These are phyloP conservation scores for Penicillium sp. DNA, from an alignment of 2,329 filamentous ascomycete genomes.

Conservation along the genomic window DNA sequence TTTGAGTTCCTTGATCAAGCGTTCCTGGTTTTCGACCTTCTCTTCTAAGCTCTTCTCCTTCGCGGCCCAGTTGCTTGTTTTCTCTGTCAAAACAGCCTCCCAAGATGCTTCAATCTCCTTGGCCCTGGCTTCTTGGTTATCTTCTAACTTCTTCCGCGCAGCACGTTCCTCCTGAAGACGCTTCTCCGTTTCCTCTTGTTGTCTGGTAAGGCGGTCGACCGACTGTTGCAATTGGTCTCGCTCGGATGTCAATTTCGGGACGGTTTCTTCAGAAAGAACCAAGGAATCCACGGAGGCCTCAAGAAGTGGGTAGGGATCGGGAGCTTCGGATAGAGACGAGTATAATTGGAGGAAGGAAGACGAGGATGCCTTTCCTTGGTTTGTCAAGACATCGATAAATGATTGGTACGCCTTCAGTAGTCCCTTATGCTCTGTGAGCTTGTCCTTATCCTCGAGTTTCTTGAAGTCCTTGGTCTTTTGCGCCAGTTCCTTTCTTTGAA, in stretches of 20 bases:
- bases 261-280: conserved; percentile 84
- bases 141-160: conserved; percentile 73
- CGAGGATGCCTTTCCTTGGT: conserved; percentile 91
- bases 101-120: conserved; percentile 90
- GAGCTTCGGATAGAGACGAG: conserved; percentile 89
- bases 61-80: conserved; percentile 92
- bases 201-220: conserved; percentile 71
- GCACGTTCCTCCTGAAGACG: conserved; percentile 76
- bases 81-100: conserved; percentile 86
- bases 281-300: conserved; percentile 96
- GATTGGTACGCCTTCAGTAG: conserved; percentile 94
- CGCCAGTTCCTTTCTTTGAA: conserved; percentile 95
- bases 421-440: conserved; percentile 84
- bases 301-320: conserved; percentile 92
- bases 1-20: conserved; percentile 89
- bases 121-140: conserved; percentile 73
- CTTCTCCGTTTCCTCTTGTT: conserved; percentile 80
- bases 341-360: conserved; percentile 92
- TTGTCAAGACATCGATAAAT: conserved; percentile 94
- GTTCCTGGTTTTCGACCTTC: conserved; percentile 91
- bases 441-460: conserved; percentile 85
- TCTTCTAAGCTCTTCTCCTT: conserved; percentile 91
- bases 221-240: conserved; percentile 83
- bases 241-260: conserved; percentile 86
- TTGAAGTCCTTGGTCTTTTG: conserved; percentile 98